These are phyloP conservation scores for Aureobasidium zeae DNA, from an alignment of 2,329 filamentous ascomycete species.

Conservation along the genomic window DNA sequence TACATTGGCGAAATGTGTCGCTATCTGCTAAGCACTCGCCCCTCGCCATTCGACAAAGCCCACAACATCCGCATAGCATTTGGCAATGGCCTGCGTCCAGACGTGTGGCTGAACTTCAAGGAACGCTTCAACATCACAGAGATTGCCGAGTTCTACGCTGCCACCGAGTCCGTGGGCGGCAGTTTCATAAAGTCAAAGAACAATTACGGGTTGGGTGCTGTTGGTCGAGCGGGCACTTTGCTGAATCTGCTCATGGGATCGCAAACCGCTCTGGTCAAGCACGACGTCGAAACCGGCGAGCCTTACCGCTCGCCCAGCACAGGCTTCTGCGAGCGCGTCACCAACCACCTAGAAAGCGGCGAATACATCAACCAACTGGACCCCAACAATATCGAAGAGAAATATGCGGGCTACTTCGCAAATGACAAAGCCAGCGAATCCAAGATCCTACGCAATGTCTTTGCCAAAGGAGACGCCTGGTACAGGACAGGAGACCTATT, in stretches of 20 bases:
- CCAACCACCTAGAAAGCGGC: conserved; percentile 55
- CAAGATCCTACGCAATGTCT: conserved; percentile 67
- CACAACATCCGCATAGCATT: conserved; percentile 68
- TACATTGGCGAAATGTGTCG: conserved; percentile 84
- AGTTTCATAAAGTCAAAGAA: conserved; percentile 68
- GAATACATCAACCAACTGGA: conserved; percentile 69
- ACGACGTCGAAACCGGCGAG: conserved; percentile 62
- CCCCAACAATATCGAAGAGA: conserved; percentile 49
- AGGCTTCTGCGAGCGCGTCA: conserved; percentile 56
- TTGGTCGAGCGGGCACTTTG: conserved; percentile 62
- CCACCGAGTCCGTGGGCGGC: conserved; percentile 49
- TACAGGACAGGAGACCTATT: conserved; percentile 80
- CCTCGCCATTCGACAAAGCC: conserved; percentile 59
- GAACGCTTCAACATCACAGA: conserved; percentile 48
- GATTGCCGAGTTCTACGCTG: conserved; percentile 32
- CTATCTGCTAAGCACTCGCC: conserved; percentile 61
- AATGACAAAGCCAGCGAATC: conserved; percentile 60
- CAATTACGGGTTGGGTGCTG: conserved; percentile 63
- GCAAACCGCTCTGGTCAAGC: conserved; percentile 51
- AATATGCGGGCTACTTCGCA: conserved; percentile 75
- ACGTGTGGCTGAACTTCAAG: conserved; percentile 78
- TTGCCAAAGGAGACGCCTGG: conserved; percentile 67
- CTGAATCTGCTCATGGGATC: conserved; percentile 46
- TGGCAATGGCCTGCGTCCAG: conserved; percentile 76
- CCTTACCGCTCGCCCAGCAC: conserved; percentile 61